These are phyloP conservation scores for Tubosaeta sp. DNA, from an alignment of 768 basidiomycete species.

Conservation along the genomic window DNA sequence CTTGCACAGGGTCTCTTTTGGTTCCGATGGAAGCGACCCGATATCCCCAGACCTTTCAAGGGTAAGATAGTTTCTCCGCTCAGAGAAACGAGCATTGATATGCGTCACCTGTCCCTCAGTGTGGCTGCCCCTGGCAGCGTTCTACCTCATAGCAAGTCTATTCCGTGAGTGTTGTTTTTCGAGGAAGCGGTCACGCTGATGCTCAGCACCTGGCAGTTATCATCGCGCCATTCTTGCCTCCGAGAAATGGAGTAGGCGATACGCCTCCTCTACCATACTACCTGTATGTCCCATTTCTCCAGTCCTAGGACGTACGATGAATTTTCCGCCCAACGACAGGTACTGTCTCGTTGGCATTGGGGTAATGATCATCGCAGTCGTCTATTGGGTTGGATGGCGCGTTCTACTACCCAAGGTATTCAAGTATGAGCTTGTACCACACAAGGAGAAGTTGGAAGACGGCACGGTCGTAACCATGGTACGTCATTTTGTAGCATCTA, in stretches of 20 bases:
- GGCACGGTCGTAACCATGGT: constrained; percentile 54
- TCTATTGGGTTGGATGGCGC: constrained; percentile 55
- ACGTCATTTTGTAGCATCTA: no score
- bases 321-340: constrained; percentile 18
- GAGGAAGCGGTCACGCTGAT: background rate
- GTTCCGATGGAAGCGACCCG: constrained; percentile 49
- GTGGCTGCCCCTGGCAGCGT: constrained; percentile 49
- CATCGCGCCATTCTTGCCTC: constrained; percentile 49
- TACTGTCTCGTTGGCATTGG: constrained; percentile 52
- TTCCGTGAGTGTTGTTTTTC: constrained; percentile 42
- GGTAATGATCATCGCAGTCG: constrained; percentile 40
- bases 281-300: constrained; percentile 27
- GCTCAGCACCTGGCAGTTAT: constrained; percentile 32
- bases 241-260: constrained; percentile 49
- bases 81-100: background rate
- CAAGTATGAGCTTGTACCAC: constrained; percentile 43
- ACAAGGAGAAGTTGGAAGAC: constrained; percentile 45
- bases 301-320: background rate
- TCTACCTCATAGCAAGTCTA: constrained; percentile 46
- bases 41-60: constrained; percentile 50
- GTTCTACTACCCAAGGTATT: constrained; percentile 46
- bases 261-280: constrained; percentile 56
- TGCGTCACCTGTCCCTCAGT: constrained; percentile 27
- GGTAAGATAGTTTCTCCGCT: constrained; percentile 19
- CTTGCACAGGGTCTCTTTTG: constrained; percentile 49